phyloP scores from a whole-genome alignment of 352 stramenopile genomes.

The Hyaloperonospora arabidopsidis region DNA sequence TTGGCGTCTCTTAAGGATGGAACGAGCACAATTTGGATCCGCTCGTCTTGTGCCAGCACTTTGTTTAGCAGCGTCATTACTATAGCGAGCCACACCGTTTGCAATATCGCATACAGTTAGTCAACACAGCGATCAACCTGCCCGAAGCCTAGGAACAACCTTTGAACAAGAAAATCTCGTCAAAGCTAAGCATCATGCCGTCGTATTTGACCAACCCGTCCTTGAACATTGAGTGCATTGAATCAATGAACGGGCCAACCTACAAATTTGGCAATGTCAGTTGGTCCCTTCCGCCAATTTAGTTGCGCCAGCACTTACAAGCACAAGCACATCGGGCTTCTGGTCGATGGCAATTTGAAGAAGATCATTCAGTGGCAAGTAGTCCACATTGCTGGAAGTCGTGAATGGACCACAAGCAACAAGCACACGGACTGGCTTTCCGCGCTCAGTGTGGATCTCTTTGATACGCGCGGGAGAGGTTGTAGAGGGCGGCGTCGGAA shows the following conservation, averaged over 20 bases:
- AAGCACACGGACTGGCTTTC: slow-evolving; percentile 72
- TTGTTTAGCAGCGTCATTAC: slow-evolving; percentile 74
- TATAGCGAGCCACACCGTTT: slow-evolving; percentile 13
- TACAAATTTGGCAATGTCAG: slow-evolving; percentile 9
- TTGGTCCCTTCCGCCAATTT: background rate
- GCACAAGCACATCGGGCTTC: slow-evolving; percentile 90
- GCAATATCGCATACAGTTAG: slow-evolving; percentile 1
- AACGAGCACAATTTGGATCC: slow-evolving; percentile 89
- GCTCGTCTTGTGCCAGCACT: slow-evolving; percentile 39
- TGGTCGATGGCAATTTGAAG: slow-evolving; percentile 71
- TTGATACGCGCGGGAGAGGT: slow-evolving; percentile 39
- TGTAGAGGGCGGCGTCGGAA: slow-evolving; percentile 47
- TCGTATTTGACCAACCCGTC: slow-evolving; percentile 76
- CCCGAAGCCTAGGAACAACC: slow-evolving; percentile 22
- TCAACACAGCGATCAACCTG: background rate
- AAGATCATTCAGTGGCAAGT: slow-evolving; percentile 92
- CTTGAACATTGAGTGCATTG: slow-evolving; percentile 83
- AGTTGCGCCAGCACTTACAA: slow-evolving; percentile 40
- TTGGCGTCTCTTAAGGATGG: slow-evolving; percentile 93
- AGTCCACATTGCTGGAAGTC: slow-evolving; percentile 90
- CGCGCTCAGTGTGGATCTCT: slow-evolving; percentile 37
- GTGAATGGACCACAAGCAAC: slow-evolving; percentile 92
- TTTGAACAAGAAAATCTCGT: slow-evolving; percentile 84
- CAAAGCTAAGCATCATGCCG: slow-evolving; percentile 73
- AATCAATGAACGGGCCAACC: slow-evolving; percentile 95